A percentile compares a stretch with the other conserved stretches of the same genome.
Evolutionary conservation across 2,329 filamentous ascomycete genomes (phyloP).

Genomic region (Cercospora sojina): DNA sequence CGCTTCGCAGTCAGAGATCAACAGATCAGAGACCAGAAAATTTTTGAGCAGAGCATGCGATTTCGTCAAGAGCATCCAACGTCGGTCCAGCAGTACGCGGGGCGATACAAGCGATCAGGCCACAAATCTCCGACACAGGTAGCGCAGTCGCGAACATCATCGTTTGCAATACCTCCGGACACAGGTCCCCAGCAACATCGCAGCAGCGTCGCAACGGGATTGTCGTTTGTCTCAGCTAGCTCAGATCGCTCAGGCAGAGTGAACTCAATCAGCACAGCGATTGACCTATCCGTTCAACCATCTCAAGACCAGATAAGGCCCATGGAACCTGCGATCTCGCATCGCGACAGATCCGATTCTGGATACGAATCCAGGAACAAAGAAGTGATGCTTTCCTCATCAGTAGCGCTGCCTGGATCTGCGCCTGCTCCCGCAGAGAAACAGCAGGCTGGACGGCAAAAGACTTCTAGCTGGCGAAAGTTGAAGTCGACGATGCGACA

Average conservation of each 20-base stretch:
- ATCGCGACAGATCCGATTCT: neutral
- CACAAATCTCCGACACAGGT: neutral
- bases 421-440: neutral
- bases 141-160: neutral
- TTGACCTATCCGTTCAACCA: neutral
- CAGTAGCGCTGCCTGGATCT: neutral
- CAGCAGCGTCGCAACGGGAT: neutral
- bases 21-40: slow-evolving; percentile 19
- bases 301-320: neutral
- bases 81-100: neutral
- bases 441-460: neutral
- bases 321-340: neutral
- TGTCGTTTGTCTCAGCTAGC: neutral
- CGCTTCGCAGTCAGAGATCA: slow-evolving; percentile 24
- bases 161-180: neutral
- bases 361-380: neutral
- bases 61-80: slow-evolving; percentile 11
- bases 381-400: neutral
- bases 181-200: neutral
- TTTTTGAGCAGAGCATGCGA: slow-evolving; percentile 14
- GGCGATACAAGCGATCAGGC: neutral
- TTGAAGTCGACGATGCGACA: neutral
- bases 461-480: neutral
- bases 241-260: neutral
- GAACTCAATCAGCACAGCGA: neutral